Evolutionary conservation across 371 early-diverging fungal genomes (phyloP), one percentile per base, ranked within the genome.

Genomic region (Mortierella sp.): DNA sequence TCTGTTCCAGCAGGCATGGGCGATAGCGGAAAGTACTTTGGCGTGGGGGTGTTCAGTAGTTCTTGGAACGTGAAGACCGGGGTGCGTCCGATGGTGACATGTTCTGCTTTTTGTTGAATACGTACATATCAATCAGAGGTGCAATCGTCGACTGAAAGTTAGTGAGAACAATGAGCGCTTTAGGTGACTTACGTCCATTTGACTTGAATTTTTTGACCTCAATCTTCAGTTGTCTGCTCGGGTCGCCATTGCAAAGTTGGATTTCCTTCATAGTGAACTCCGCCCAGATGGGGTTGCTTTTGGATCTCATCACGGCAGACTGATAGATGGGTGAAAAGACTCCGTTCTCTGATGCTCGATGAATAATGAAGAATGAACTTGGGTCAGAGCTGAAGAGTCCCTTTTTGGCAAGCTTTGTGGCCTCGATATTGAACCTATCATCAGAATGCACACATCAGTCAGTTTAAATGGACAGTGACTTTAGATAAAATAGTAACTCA

Each of bases 201-300:
- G 56, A 50, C 52, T 78, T 80, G 53, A 64, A 58, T 56, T 78
- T 70, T 24, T 62, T 72, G 39, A 80, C 63, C 37, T 72, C 78
- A 24, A 78, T 59, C 55, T 72, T 60, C 23, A 80, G 56, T 31
- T 52, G 52, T 52, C 80, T 46, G 49, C 76, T 56, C 6, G 58
- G 72, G 51, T 80, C 80, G 9, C 80, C 78, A 23, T 80, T 80
- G 37, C 80, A 75, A 17, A 80, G 70, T n/a, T 68, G 48, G 23
- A 67, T 57, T 23, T 79, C 79, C 6, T 69, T 79, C 26, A 79
- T 70, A 12, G 58, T 46, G 41, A 79, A 72, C 50, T 68, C 63
- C 21, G 61, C 27, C 54, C 50, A 60, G 39, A 67, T 61, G 32
- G 65, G 70, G 41, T 61, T 65, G 26, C 52, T 64, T 47, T 76